phyloP scores from a whole-genome alignment of 805 yeast species.

The Suhomyces sp. region DNA sequence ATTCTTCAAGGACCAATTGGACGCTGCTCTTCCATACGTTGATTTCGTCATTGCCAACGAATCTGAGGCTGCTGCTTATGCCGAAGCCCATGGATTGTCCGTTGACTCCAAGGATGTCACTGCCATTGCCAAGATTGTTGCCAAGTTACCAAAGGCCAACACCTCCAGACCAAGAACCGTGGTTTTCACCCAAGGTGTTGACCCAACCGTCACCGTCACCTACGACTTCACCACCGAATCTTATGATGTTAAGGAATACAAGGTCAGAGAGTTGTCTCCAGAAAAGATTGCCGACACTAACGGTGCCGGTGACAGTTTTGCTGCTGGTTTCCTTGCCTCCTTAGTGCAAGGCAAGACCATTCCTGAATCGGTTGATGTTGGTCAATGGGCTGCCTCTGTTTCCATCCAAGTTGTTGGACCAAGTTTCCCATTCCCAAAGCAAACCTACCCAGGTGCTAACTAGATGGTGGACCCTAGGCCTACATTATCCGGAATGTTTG shows the following conservation, averaged over 20 bases:
- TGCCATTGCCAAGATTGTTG: constrained; percentile 80
- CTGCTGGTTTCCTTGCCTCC: constrained; percentile 93
- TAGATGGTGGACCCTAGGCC: neutral
- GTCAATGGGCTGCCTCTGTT: constrained; percentile 94
- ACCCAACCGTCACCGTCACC: constrained; percentile 79
- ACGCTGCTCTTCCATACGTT: constrained; percentile 76
- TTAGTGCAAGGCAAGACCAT: constrained; percentile 70
- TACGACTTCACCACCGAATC: constrained; percentile 50
- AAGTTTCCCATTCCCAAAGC: constrained; percentile 81
- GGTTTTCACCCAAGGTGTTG: constrained; percentile 92
- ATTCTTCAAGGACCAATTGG: constrained; percentile 91
- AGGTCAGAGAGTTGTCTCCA: constrained; percentile 70
- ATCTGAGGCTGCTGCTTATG: constrained; percentile 93
- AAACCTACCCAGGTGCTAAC: constrained; percentile 35
- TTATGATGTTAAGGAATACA: constrained; percentile 49
- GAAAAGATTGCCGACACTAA: constrained; percentile 83
- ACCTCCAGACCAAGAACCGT: constrained; percentile 73
- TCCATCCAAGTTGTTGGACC: constrained; percentile 95
- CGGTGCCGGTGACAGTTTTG: constrained; percentile 99
- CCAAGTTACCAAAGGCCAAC: constrained; percentile 75
- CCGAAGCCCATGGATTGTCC: constrained; percentile 73
- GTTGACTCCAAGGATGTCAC: constrained; percentile 54
- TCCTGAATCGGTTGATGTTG: constrained; percentile 66
- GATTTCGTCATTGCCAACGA: constrained; percentile 94
- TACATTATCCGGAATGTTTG: neutral